phyloP scores from a whole-genome alignment of 352 stramenopile genomes.

The Phytopythium aichiense region DNA sequence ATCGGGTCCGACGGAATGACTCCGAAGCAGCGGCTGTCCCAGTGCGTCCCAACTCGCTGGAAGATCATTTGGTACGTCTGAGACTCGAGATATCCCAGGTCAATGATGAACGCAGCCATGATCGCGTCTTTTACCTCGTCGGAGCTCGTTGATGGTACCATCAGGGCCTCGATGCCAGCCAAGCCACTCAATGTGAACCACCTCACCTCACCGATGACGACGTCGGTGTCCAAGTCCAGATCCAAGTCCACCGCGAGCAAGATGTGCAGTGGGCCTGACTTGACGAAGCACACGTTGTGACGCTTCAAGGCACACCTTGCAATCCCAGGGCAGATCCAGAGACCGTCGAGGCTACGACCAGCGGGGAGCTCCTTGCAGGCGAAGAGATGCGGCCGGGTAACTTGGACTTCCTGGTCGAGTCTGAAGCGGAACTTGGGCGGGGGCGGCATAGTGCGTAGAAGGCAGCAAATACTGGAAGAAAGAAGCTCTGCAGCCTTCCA shows the following conservation, averaged over 20 bases:
- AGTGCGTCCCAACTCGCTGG: not conserved
- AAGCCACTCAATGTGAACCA: not conserved
- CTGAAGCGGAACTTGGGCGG: not conserved
- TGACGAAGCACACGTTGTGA: not conserved
- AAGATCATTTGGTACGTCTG: not conserved
- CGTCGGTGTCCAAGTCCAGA: not conserved
- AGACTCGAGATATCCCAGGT: not conserved
- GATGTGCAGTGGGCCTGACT: not conserved
- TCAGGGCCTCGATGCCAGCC: not conserved
- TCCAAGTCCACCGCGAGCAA: not conserved
- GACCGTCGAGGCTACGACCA: not conserved
- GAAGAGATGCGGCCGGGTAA: not conserved
- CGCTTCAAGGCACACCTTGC: not conserved
- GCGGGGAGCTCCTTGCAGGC: not conserved
- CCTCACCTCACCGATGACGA: not conserved
- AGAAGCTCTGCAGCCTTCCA: no score
- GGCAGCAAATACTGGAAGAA: not conserved
- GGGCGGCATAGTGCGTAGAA: not conserved
- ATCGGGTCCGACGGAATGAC: not conserved
- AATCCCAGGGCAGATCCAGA: not conserved
- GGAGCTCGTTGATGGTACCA: not conserved
- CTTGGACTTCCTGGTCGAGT: not conserved
- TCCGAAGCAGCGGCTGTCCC: not conserved
- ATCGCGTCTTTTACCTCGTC: not conserved
- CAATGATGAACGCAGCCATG: not conserved